Base-by-base conservation (phyloP, 768 basidiomycete species). In the Collybiopsis luxurians region DNA sequence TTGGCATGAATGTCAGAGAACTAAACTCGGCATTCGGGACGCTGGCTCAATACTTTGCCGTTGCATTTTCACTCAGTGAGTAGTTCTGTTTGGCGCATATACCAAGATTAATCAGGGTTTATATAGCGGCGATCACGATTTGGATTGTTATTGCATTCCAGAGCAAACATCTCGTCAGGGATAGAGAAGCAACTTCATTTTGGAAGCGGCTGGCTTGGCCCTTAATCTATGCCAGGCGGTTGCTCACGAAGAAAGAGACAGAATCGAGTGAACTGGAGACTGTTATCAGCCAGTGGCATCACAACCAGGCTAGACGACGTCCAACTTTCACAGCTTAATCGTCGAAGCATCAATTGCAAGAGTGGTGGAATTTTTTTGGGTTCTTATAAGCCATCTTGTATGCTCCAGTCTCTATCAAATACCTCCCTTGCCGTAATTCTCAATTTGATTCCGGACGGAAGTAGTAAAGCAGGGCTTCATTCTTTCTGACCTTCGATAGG, bases 131-230 rank as follows among this genome's bases (percentile, higher is more conserved):
- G 6, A 55, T 76, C 11, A 81, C 82, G 9, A 59, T 77, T n/a
- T 87, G 84, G 82, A 62, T 80, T 19, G 74, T 83, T 30, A 68
- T 85, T 34, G 77, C 83, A 6, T 77, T 82, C 62, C 83, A 85
- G 60, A 75, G 72, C 60, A 74, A 71, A 38, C 45, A 58, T 30
- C 51, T 52, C 10, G 34, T 58, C 28, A 44, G 17, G 30, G 30
- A 45, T 28, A 23, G 31, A 38, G 53, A 30, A 13, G 36, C 48
- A 4, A 45, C 5, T 13, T 46, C 57, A 24, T 52, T 58, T 23
- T 58, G 57, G 57, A 26, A 19, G 31, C 24, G 57, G 24, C 26
- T 58, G 17, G 42, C 52, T 12, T 58, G 57, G 57, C 57, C 57
- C 15, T 4, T 58, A 17, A 23, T 58, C 2, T 34, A 53, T 36